A percentile compares a stretch with the other conserved stretches of the same genome.
phyloP scores from a whole-genome alignment of 2,329 filamentous ascomycete species.

The Fusarium neocosmosporiellum region DNA sequence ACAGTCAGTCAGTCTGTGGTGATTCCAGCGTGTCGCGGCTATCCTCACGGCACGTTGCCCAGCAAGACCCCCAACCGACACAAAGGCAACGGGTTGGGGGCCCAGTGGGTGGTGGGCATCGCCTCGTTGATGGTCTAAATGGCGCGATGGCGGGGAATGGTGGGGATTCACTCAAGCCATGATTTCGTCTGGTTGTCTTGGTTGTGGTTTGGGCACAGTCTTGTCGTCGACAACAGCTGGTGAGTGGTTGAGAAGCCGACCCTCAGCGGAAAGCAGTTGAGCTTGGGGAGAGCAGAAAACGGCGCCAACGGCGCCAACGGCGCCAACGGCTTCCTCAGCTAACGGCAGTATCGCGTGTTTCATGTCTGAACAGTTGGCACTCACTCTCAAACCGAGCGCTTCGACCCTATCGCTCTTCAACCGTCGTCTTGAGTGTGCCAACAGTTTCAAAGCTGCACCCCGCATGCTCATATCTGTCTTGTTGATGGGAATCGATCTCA shows the following conservation, averaged over 20 bases:
- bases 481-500: not conserved
- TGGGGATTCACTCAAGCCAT: not conserved
- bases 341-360: not conserved
- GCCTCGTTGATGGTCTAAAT: conserved; percentile 11
- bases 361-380: conserved; percentile 1
- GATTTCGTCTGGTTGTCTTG: not conserved
- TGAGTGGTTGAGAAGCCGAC: conserved; percentile 3
- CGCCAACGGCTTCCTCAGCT: conserved; percentile 8
- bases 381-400: not conserved
- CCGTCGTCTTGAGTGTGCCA: not conserved
- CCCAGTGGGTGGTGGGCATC: conserved; percentile 4
- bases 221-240: not conserved
- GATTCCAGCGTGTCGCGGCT: conserved; percentile 3
- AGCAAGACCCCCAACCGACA: not conserved
- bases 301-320: too few relatives aligned
- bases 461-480: not conserved
- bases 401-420: not conserved
- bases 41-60: not conserved
- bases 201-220: not conserved
- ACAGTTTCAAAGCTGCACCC: conserved; percentile 5
- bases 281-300: conserved; percentile 4
- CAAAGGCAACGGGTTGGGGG: not conserved
- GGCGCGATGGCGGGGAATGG: conserved; percentile 4
- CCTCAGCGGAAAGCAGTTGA: conserved; percentile 9
- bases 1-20: not conserved